Evolutionary conservation across 257 asterid species (phyloP).

Genomic region (Solanum dulcamara): DNA sequence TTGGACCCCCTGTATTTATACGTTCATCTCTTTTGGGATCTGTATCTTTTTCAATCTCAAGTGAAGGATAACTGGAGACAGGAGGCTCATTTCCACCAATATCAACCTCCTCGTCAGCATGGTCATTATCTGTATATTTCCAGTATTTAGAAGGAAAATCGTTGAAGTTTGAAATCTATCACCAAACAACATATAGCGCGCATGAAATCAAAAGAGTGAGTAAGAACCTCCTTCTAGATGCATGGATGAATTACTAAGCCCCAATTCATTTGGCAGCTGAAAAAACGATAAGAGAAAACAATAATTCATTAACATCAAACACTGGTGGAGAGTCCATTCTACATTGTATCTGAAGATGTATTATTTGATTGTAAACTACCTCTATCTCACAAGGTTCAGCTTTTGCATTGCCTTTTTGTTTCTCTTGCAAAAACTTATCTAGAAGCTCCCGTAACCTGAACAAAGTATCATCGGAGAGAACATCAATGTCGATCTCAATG

Average conservation of each 20-base stretch:
- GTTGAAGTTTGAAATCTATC: background rate
- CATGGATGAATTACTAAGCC: slow-evolving; percentile 83
- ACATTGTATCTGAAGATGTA: background rate
- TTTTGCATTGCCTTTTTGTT: slow-evolving; percentile 27
- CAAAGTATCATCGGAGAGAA: slow-evolving; percentile 46
- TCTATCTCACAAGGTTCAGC: slow-evolving; percentile 77
- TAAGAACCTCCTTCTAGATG: slow-evolving; percentile 70
- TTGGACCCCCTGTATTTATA: slow-evolving; percentile 32
- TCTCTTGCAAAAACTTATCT: slow-evolving; percentile 47
- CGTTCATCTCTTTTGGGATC: slow-evolving; percentile 30
- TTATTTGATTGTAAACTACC: slow-evolving; percentile 24
- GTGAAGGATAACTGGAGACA: slow-evolving; percentile 59
- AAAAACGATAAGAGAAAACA: slow-evolving; percentile 5
- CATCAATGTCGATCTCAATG: slow-evolving; percentile 73
- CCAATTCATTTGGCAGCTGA: slow-evolving; percentile 83
- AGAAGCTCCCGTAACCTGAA: slow-evolving; percentile 51
- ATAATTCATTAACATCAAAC: background rate
- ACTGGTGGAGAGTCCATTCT: background rate
- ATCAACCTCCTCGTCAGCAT: slow-evolving; percentile 66
- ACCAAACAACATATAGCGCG: background rate
- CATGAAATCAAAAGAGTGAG: slow-evolving; percentile 2
- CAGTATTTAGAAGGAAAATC: slow-evolving; percentile 3
- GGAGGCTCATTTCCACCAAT: slow-evolving; percentile 78
- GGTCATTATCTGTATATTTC: slow-evolving; percentile 36
- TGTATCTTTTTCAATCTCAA: slow-evolving; percentile 46